Conservation (phyloP, 2,329 filamentous ascomycete genomes). For the Fusarium caatingaense region DNA sequence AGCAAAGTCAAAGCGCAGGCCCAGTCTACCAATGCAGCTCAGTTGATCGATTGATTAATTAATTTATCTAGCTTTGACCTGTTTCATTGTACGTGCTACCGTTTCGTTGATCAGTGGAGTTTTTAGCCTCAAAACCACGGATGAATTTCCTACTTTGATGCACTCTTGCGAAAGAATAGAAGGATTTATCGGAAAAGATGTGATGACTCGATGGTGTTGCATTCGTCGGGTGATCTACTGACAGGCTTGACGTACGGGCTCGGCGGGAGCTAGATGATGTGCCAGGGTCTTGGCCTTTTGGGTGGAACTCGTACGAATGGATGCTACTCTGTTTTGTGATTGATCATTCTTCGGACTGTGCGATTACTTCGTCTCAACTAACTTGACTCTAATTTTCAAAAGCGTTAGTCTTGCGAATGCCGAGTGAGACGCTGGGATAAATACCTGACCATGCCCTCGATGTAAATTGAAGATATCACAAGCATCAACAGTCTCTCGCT, state of each 20-base stretch:
- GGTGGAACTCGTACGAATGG: neutral
- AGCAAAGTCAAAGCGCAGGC: conserved; percentile 19
- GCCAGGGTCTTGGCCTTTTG: neutral
- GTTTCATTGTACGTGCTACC: conserved; percentile 16
- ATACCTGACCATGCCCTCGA: conserved; percentile 3
- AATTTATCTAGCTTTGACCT: neutral
- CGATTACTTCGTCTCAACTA: conserved; percentile 8
- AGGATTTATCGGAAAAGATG: neutral
- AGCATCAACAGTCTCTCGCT: conserved; percentile 20
- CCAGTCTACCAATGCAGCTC: no score
- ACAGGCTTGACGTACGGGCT: neutral
- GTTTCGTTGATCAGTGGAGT: conserved; percentile 28
- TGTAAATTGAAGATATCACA: neutral
- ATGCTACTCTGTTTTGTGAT: conserved; percentile 4
- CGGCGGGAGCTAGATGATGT: neutral
- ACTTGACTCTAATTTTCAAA: neutral
- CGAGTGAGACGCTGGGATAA: conserved; percentile 7
- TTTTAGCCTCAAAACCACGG: neutral
- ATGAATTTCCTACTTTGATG: conserved; percentile 23
- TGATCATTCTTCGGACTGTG: neutral
- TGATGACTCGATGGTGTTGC: conserved; percentile 3
- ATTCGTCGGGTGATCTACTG: neutral
- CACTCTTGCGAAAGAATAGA: conserved; percentile 13
- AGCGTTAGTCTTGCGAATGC: conserved; percentile 22
- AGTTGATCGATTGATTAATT: neutral